Conservation (phyloP, 257 asterid species). For the Verbena officinalis region DNA sequence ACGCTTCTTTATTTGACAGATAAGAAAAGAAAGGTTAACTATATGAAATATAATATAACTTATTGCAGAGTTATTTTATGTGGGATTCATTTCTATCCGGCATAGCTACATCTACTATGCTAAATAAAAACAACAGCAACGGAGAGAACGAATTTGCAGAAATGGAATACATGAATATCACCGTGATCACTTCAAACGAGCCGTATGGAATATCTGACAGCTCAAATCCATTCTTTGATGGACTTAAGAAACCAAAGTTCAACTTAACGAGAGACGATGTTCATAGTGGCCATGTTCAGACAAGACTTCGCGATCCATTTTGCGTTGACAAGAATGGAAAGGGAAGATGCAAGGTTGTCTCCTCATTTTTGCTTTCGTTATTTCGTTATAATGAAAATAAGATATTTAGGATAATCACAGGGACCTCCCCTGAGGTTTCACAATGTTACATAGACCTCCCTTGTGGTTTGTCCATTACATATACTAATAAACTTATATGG, state of each 20-base stretch:
- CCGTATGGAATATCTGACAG: constrained; percentile 69
- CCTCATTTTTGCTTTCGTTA: constrained; percentile 23
- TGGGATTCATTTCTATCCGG: constrained; percentile 86
- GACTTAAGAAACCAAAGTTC: constrained; percentile 54
- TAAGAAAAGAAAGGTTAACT: background rate
- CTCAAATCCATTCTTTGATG: constrained; percentile 78
- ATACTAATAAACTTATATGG: background rate
- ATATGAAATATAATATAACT: background rate
- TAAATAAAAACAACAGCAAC: constrained; percentile 35
- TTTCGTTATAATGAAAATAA: too few species aligned
- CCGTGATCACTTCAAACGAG: constrained; percentile 74
- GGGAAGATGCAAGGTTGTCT: constrained; percentile 76
- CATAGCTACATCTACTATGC: constrained; percentile 84
- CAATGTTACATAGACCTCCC: too few species aligned
- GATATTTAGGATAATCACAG: too few species aligned
- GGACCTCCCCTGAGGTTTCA: too few species aligned
- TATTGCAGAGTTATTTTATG: constrained; percentile 79
- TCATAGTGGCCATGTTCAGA: constrained; percentile 88
- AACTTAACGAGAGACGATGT: constrained; percentile 52
- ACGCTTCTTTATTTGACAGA: background rate
- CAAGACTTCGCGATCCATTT: constrained; percentile 69
- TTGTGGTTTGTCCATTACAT: too few species aligned
- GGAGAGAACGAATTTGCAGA: constrained; percentile 86
- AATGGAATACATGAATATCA: constrained; percentile 79
- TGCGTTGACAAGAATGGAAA: constrained; percentile 61